Conservation (phyloP, 2,329 filamentous ascomycete species). For the Alternaria triticina region DNA sequence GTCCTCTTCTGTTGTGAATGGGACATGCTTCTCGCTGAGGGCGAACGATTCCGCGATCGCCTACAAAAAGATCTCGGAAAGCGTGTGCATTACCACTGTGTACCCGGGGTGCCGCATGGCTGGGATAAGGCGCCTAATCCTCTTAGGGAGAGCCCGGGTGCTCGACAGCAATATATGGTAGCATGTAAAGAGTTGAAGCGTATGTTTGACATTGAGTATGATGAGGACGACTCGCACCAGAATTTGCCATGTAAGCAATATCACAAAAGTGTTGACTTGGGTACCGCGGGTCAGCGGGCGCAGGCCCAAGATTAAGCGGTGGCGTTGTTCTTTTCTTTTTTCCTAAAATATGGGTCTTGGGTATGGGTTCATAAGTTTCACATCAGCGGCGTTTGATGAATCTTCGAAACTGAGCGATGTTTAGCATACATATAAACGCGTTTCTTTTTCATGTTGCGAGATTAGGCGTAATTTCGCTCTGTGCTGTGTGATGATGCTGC, state of each 20-base stretch:
- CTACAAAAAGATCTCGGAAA: conserved; percentile 61
- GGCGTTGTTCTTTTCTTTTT: not conserved
- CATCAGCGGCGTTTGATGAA: not conserved
- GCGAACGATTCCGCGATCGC: conserved; percentile 66
- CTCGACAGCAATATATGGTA: conserved; percentile 61
- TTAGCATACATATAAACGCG: not conserved
- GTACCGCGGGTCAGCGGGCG: not conserved
- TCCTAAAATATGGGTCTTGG: not conserved
- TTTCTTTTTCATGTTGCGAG: not conserved
- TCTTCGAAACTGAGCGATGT: not conserved
- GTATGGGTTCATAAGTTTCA: not conserved
- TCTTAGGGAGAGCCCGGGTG: conserved; percentile 57
- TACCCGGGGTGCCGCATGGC: conserved; percentile 65
- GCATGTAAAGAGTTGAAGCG: conserved; percentile 60
- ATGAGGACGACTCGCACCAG: conserved; percentile 25
- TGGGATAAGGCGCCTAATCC: conserved; percentile 73
- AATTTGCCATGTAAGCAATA: conserved; percentile 14
- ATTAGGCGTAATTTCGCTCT: not conserved
- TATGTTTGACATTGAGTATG: conserved; percentile 49
- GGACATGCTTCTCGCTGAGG: conserved; percentile 71
- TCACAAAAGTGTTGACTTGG: conserved; percentile 17
- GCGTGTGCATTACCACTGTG: conserved; percentile 64
- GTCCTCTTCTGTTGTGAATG: conserved; percentile 69
- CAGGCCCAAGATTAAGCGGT: not conserved
- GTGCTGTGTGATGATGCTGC: not conserved